phyloP scores from a whole-genome alignment of 2,329 filamentous ascomycete species.

The Fusarium beomiforme region DNA sequence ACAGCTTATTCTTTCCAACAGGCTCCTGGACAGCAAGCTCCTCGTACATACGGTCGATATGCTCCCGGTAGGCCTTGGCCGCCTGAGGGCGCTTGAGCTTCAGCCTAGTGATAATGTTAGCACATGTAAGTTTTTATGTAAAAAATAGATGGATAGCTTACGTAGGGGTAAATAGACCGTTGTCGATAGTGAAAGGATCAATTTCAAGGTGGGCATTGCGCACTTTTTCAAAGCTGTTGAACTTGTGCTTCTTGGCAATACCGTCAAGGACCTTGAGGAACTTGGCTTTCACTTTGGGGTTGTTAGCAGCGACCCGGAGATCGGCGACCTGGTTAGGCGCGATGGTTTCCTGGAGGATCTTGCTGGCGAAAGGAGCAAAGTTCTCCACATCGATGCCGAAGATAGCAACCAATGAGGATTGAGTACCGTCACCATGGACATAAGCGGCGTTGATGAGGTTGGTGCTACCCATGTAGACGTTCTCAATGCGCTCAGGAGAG shows the following conservation, averaged over 20 bases:
- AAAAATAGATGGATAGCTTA: constrained; percentile 59
- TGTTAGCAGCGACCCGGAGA: constrained; percentile 72
- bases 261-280: constrained; percentile 82
- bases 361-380: constrained; percentile 84
- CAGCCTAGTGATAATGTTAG: constrained; percentile 53
- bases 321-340: constrained; percentile 71
- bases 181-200: constrained; percentile 93
- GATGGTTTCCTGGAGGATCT: constrained; percentile 76
- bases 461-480: constrained; percentile 86
- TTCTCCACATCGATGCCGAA: constrained; percentile 87
- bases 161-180: constrained; percentile 89
- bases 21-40: constrained; percentile 52
- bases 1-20: constrained; percentile 37
- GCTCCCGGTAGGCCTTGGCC: constrained; percentile 60
- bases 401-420: constrained; percentile 84
- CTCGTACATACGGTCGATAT: constrained; percentile 67
- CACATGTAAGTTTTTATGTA: neutral
- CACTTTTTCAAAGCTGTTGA: constrained; percentile 91
- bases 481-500: constrained; percentile 96
- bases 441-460: constrained; percentile 83
- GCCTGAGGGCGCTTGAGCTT: constrained; percentile 70
- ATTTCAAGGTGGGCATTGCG: constrained; percentile 77
- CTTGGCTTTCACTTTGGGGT: constrained; percentile 77
- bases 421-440: constrained; percentile 87
- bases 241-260: constrained; percentile 84